Evolutionary conservation across 768 basidiomycete genomes (phyloP).

Genomic region (Chlorophyllum brunneum): DNA sequence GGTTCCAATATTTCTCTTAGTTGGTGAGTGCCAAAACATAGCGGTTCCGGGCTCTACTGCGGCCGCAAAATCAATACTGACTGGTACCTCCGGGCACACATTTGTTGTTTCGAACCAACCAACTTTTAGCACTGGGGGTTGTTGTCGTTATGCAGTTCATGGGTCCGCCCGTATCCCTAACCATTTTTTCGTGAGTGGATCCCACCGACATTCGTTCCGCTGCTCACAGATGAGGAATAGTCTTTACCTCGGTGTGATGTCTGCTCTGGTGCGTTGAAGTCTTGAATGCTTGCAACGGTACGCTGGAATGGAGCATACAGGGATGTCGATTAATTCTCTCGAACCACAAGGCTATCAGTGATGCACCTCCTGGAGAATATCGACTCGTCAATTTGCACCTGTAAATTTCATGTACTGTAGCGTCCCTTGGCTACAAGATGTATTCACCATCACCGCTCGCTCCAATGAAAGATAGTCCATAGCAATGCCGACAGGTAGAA

Average conservation of each 20-base stretch:
- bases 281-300: neutral
- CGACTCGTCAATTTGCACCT: neutral
- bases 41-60: too few species aligned
- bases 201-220: too few species aligned
- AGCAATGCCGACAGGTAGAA: neutral
- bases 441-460: neutral
- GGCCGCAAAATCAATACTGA: too few species aligned
- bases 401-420: neutral
- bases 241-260: neutral
- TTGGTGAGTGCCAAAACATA: neutral
- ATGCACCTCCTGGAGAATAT: neutral
- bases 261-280: conserved; percentile 3
- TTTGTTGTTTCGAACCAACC: too few species aligned
- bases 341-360: neutral
- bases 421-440: neutral
- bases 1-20: neutral
- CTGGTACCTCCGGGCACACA: too few species aligned
- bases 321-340: neutral
- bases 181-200: neutral
- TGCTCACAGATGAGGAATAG: neutral
- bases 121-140: neutral
- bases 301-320: neutral
- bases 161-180: neutral
- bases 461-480: neutral
- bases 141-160: neutral